phyloP scores from a whole-genome alignment of 345 rosid genomes.

The Pistacia vera region DNA sequence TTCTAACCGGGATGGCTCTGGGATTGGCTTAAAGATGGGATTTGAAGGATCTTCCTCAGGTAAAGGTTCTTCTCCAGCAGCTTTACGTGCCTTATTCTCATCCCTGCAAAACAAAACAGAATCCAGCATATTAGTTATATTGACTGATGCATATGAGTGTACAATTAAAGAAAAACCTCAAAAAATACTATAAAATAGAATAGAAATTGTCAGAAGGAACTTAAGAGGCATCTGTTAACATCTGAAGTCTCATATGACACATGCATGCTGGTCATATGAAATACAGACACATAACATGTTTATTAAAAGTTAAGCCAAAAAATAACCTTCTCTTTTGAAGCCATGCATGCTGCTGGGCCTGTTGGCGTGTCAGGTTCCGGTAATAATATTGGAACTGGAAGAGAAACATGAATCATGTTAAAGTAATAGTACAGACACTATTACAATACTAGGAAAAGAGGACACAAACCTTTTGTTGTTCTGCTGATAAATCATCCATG shows the following conservation, averaged over 20 bases:
- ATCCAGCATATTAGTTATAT: background rate
- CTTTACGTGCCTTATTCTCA: slow-evolving; percentile 85
- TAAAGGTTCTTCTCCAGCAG: slow-evolving; percentile 90
- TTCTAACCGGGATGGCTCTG: slow-evolving; percentile 94
- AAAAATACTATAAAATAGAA: background rate
- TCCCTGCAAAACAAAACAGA: slow-evolving; percentile 47
- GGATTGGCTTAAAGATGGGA: slow-evolving; percentile 86
- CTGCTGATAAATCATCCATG: slow-evolving; percentile 92
- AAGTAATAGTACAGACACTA: background rate
- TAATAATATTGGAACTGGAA: slow-evolving; percentile 88
- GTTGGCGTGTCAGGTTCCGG: slow-evolving; percentile 88
- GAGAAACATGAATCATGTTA: slow-evolving; percentile 13
- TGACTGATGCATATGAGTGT: background rate
- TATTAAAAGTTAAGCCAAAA: background rate
- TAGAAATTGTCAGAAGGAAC: too few species aligned
- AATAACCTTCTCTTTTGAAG: slow-evolving; percentile 93
- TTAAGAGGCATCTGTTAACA: too few species aligned
- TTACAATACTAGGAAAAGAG: slow-evolving; percentile 9
- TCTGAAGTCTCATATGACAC: too few species aligned
- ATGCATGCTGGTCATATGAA: background rate
- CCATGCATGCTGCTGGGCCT: slow-evolving; percentile 98
- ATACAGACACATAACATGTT: background rate
- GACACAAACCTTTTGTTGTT: slow-evolving; percentile 85
- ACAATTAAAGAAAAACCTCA: too few species aligned
- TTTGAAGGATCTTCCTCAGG: slow-evolving; percentile 98